phyloP scores from a whole-genome alignment of 768 basidiomycete genomes.

The Saitozyma podzolica region DNA sequence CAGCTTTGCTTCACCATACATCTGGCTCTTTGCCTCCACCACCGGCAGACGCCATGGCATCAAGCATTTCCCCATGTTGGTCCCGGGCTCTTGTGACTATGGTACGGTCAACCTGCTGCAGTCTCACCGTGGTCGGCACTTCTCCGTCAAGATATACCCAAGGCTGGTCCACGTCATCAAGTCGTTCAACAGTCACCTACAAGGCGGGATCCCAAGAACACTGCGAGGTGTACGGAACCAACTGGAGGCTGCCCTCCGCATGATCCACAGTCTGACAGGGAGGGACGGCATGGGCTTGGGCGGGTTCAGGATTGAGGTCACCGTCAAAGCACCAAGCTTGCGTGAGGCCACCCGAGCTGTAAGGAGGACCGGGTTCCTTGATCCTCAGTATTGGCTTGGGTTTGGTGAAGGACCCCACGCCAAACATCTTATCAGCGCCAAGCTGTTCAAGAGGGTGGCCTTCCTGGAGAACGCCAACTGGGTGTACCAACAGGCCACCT shows the following conservation, averaged over 20 bases:
- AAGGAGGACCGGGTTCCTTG: conserved; percentile 10
- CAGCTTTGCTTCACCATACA: neutral
- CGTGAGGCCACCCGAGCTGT: conserved; percentile 9
- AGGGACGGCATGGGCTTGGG: conserved; percentile 8
- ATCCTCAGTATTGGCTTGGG: conserved; percentile 15
- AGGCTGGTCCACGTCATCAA: conserved; percentile 32
- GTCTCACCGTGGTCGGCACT: conserved; percentile 5
- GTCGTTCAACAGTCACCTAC: conserved; percentile 29
- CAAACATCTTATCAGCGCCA: too few relatives aligned
- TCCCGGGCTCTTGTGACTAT: conserved; percentile 19
- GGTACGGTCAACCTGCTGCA: conserved; percentile 12
- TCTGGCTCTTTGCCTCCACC: conserved; percentile 14
- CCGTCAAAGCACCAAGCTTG: conserved; percentile 15
- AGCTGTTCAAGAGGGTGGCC: too few relatives aligned
- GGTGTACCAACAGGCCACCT: too few relatives aligned
- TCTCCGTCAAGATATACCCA: conserved; percentile 27
- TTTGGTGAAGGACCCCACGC: too few relatives aligned
- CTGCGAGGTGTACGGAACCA: conserved; percentile 4
- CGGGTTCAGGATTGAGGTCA: conserved; percentile 30
- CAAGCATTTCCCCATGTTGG: conserved; percentile 4
- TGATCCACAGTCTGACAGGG: conserved; percentile 21
- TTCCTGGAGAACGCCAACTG: too few relatives aligned
- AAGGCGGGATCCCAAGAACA: conserved; percentile 16
- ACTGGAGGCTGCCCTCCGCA: conserved; percentile 2
- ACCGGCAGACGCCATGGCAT: conserved; percentile 1